Percentiles rank a stretch among this genome's conserved stretches.
Conservation (phyloP, 73 alveolate species). For the Symbiodinium natans region DNA sequence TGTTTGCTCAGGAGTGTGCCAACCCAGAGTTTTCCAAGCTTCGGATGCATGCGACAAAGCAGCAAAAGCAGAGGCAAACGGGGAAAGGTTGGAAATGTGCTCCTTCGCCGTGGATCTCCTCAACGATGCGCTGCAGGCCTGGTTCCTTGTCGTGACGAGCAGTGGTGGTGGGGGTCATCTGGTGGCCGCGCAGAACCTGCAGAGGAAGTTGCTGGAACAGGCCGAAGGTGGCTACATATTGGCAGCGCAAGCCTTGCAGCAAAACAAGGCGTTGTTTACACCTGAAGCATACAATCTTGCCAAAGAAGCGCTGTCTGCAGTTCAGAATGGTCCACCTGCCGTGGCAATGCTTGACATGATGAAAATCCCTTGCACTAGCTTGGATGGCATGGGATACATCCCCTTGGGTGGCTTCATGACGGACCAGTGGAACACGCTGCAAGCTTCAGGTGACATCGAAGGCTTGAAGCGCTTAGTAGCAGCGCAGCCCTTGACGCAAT, state of each 20-base stretch:
- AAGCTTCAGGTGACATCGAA: conserved; percentile 40
- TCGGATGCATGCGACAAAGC: not conserved
- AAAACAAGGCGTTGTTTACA: not conserved
- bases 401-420: conserved; percentile 53
- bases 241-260: not conserved
- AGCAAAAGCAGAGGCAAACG: not conserved
- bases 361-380: conserved; percentile 22
- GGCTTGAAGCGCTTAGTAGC: conserved; percentile 25
- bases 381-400: not conserved
- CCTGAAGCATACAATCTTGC: not conserved
- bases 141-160: conserved; percentile 51
- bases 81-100: not conserved
- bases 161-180: conserved; percentile 87
- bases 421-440: conserved; percentile 41
- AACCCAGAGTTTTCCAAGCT: not conserved
- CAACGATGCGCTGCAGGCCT: conserved; percentile 1
- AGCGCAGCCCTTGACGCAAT: conserved; percentile 40
- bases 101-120: not conserved
- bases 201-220: not conserved
- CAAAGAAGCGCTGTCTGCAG: not conserved
- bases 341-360: conserved; percentile 29
- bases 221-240: not conserved
- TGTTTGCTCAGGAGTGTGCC: not conserved
- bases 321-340: conserved; percentile 37
- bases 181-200: conserved; percentile 81